Base-by-base conservation (phyloP, 345 rosid genomes). In the Citrus mangshanensis region DNA sequence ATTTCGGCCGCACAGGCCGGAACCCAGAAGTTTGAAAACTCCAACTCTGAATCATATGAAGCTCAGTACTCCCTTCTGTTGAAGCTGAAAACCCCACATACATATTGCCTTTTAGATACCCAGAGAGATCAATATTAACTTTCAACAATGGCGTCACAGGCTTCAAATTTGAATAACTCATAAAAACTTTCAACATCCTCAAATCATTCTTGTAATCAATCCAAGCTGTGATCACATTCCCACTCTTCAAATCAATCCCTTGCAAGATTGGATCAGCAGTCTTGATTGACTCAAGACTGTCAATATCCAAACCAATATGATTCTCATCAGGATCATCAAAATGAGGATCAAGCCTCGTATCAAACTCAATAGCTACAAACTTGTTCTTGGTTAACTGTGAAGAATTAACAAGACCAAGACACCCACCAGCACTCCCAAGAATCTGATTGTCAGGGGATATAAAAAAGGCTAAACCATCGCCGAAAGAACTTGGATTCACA, bases 51-150 rank as follows among this genome's bases (percentile, higher is more conserved):
- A 97, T 83, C 79, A 87, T 75, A 82, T 97, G 99, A 79, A 91
- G 80, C 88, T 94, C 98, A 6, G 99, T 94, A 76, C 97, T 94
- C 56, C 98, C 97, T 85, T 97, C 99, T 2, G 96, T 94, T 40
- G 99, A 93, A 37, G 93, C 99, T 0, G 99, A 90, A 80, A 97
- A 94, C 7, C 99, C 99, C 38, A 86, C 93, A 49, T 86, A 92
- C 93, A 87, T 89, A 58, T 62, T 77, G 66, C 87, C 91, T 61
- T 86, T 85, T 38, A 93, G 89, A 71, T 85, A 86, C 49, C 65
- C 86, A 19, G 97, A 90, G 66, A 94, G 93, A 75, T 94, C 98
- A 51, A 92, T 60, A 32, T 86, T 76, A 6, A 90, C 93, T 4
- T 85, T 72, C 25, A 94, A 78, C 4, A 93, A 61, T 7, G 99